Base-by-base conservation (phyloP, 2,329 filamentous ascomycete genomes). In the Graphium sp. region DNA sequence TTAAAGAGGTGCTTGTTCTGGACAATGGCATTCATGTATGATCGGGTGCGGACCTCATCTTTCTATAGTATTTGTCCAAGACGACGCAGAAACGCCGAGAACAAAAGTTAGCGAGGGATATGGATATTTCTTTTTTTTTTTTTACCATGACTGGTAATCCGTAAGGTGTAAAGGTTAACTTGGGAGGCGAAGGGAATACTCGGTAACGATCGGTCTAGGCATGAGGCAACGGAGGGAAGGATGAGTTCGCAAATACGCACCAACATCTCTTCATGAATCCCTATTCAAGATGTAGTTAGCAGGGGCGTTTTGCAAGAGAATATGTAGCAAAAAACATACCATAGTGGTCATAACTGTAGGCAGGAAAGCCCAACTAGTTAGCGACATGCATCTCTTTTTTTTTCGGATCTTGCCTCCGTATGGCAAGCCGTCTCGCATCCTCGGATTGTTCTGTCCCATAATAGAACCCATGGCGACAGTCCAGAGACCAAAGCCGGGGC, bases 211-310 rank as follows among this genome's bases (percentile, higher is more conserved):
- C 22, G 28, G 16, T 14, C 8, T 8, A 34, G 34, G 29, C 24
- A 29, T n/a, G n/a, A n/a, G 18, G 17, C 32, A 29, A 30, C 10
- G 25, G 23, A 24, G 26, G 24, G 24, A 26, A 23, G 18, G 27
- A 35, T 25, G 29, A 32, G 37, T 28, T 32, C 34, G 28, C 32
- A 24, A 34, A 33, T 43, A 72, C 80, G 56, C 62, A 92, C 83
- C 74, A 93, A 65, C 85, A 93, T 93, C 60, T 94, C 85, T 64
- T 93, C 85, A 55, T 94, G 85, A 50, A 93, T 94, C 52, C 83
- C 82, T 87, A 46, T 41, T 41, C 29, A 39, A 18, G 11, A 4
- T 17, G 13, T 10, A n/a, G 14, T 32, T 32, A 32, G 30, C 30
- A 32, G 25, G 15, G 25, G 25, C 15, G 14, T 13, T 27, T 18